phyloP scores from a whole-genome alignment of 805 yeast genomes.

The Kazachstania kunashirensis region DNA sequence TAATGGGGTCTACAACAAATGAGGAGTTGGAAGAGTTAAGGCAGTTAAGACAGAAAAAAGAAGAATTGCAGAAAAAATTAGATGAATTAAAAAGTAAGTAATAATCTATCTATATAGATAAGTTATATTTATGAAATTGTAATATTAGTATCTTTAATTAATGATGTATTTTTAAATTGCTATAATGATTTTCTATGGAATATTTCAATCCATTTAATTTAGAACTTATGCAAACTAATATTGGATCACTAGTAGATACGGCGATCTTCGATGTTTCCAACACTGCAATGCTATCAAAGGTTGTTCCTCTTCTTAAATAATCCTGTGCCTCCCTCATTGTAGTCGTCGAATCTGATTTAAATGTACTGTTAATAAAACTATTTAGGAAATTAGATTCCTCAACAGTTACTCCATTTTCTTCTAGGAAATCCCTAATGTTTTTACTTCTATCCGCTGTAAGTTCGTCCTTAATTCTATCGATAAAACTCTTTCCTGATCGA shows the following conservation, averaged over 20 bases:
- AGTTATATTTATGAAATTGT: neutral
- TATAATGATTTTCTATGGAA: conserved; percentile 5
- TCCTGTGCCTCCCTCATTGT: conserved; percentile 37
- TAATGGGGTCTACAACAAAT: conserved; percentile 26
- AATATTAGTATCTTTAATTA: neutral
- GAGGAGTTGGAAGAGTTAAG: conserved; percentile 26
- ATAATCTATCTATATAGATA: neutral
- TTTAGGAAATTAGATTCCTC: conserved; percentile 27
- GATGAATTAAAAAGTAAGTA: neutral
- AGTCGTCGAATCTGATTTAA: conserved; percentile 24
- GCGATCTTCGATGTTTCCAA: conserved; percentile 49
- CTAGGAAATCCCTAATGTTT: conserved; percentile 32
- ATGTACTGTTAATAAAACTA: conserved; percentile 25
- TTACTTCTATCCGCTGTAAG: conserved; percentile 38
- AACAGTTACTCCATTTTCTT: conserved; percentile 30
- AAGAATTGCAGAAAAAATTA: conserved; percentile 12
- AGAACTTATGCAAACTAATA: conserved; percentile 49
- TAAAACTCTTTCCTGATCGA: conserved; percentile 39
- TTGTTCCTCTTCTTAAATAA: conserved; percentile 51
- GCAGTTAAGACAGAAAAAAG: conserved; percentile 17
- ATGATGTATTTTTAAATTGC: conserved; percentile 3
- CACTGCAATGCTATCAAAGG: conserved; percentile 50
- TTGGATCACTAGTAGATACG: conserved; percentile 58
- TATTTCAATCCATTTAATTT: conserved; percentile 52
- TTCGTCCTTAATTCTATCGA: conserved; percentile 48